phyloP scores from a whole-genome alignment of 352 stramenopile genomes.

The Globisporangium paddicum region DNA sequence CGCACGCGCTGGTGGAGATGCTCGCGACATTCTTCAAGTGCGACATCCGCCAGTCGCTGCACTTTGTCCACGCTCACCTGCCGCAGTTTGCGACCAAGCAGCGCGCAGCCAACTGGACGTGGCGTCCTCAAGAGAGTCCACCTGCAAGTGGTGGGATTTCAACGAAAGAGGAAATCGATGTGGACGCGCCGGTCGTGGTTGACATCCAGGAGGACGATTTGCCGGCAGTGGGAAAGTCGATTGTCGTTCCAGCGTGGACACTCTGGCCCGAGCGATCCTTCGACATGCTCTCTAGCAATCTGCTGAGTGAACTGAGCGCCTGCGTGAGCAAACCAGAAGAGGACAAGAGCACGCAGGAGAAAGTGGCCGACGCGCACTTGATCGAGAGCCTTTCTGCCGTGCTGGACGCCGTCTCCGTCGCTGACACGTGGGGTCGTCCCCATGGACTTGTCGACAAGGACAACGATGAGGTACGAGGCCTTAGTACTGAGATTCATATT shows the following conservation, averaged over 20 bases:
- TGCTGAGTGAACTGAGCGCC: constrained; percentile 34
- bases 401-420: constrained; percentile 43
- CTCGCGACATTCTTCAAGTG: constrained; percentile 54
- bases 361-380: constrained; percentile 26
- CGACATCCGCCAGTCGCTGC: constrained; percentile 63
- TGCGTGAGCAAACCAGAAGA: constrained; percentile 17
- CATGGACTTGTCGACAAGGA: constrained; percentile 11
- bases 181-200: background rate
- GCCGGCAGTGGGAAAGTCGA: too few species aligned
- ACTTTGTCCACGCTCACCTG: constrained; percentile 60
- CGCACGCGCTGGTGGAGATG: constrained; percentile 24
- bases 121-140: constrained; percentile 5
- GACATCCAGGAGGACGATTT: background rate
- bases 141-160: background rate
- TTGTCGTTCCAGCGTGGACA: constrained; percentile 44
- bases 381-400: constrained; percentile 42
- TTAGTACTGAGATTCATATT: background rate
- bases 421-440: constrained; percentile 28
- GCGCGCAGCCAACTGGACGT: constrained; percentile 13
- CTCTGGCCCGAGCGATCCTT: constrained; percentile 37
- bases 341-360: constrained; percentile 38
- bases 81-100: constrained; percentile 15
- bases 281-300: constrained; percentile 58
- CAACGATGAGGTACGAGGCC: constrained; percentile 10
- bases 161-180: background rate